These are phyloP conservation scores for Neolecta irregularis DNA, from an alignment of 1,139 yeast species.

Conservation along the genomic window DNA sequence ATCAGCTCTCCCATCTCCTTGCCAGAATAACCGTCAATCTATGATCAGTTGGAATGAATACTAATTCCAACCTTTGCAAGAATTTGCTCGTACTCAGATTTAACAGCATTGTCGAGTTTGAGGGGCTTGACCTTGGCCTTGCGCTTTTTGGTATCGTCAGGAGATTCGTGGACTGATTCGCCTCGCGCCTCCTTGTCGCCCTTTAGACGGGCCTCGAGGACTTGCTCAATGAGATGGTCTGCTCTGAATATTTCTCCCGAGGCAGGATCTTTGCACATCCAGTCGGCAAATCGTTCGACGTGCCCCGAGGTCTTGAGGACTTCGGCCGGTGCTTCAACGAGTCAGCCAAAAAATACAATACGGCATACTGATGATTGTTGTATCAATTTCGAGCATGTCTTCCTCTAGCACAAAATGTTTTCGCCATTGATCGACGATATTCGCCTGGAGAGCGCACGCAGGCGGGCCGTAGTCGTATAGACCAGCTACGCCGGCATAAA, in stretches of 20 bases:
- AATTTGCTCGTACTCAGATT: constrained; percentile 64
- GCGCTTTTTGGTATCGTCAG: constrained; percentile 52
- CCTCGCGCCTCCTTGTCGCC: constrained; percentile 97
- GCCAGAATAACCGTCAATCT: constrained; percentile 88
- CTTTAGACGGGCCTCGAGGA: constrained; percentile 82
- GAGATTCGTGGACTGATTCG: constrained; percentile 43
- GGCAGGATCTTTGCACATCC: constrained; percentile 94
- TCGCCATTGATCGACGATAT: constrained; percentile 88
- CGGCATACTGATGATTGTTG: no score
- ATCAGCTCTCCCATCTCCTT: constrained; percentile 81
- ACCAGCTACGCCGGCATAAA: constrained; percentile 86
- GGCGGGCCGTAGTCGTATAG: constrained; percentile 98
- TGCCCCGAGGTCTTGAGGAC: constrained; percentile 98
- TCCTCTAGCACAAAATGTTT: constrained; percentile 94
- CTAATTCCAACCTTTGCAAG: constrained; percentile 36
- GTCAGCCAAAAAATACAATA: no score
- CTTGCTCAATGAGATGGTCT: constrained; percentile 96
- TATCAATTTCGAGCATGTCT: constrained; percentile 97
- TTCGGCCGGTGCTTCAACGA: constrained; percentile 93
- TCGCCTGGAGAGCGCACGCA: constrained; percentile 96
- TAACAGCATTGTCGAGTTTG: constrained; percentile 67
- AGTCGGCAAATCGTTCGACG: constrained; percentile 95
- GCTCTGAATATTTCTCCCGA: constrained; percentile 98
- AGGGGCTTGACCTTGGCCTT: constrained; percentile 85
- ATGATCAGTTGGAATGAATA: constrained; percentile 21